Conservation (phyloP, 805 yeast genomes). For the Candida vaughaniae region DNA sequence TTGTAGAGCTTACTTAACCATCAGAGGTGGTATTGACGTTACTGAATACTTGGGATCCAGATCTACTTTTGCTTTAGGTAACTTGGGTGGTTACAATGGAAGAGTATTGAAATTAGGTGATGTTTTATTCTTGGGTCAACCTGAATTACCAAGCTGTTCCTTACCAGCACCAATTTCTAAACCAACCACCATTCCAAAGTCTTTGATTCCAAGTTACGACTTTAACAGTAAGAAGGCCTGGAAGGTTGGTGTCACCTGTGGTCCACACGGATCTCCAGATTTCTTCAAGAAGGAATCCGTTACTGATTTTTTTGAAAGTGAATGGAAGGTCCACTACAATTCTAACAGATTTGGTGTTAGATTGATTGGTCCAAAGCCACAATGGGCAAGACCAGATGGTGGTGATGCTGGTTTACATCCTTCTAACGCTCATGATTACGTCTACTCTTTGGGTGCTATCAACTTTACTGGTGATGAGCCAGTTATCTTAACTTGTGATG, state of each 20-base stretch:
- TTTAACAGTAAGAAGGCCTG: conserved; percentile 49
- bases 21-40: conserved; percentile 92
- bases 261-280: conserved; percentile 98
- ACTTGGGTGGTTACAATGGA: conserved; percentile 93
- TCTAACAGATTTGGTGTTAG: conserved; percentile 97
- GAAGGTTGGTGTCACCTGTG: conserved; percentile 91
- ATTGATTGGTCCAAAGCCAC: conserved; percentile 91
- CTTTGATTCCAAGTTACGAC: conserved; percentile 53
- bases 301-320: conserved; percentile 66
- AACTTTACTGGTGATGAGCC: conserved; percentile 99
- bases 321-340: conserved; percentile 96
- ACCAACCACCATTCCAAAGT: conserved; percentile 57
- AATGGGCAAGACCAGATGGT: conserved; percentile 95
- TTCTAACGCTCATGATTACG: conserved; percentile 97
- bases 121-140: conserved; percentile 81
- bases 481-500: conserved; percentile 93
- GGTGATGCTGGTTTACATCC: conserved; percentile 99
- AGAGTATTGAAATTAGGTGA: conserved; percentile 90
- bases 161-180: conserved; percentile 70
- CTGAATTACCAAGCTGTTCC: conserved; percentile 62
- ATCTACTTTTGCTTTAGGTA: conserved; percentile 92
- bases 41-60: conserved; percentile 94
- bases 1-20: conserved; percentile 85
- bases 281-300: conserved; percentile 79
- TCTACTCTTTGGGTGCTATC: conserved; percentile 93